phyloP scores from a whole-genome alignment of 345 rosid species.

The Murraya paniculata region DNA sequence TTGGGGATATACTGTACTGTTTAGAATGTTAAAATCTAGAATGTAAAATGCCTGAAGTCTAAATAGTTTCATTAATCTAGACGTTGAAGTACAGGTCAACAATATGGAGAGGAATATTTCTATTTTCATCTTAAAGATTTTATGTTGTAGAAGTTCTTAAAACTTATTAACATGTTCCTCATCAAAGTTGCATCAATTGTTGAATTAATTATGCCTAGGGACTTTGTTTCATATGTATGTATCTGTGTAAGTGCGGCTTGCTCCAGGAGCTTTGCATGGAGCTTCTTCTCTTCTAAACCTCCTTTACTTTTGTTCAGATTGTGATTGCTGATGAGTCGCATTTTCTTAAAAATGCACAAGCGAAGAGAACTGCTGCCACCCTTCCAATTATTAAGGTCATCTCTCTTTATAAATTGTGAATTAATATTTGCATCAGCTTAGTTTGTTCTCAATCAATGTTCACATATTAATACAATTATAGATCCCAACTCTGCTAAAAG shows the following conservation, averaged over 20 bases:
- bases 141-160: neutral
- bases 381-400: constrained; percentile 89
- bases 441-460: constrained; percentile 1
- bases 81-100: neutral
- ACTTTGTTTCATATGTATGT: neutral
- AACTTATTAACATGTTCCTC: neutral
- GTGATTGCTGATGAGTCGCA: constrained; percentile 98
- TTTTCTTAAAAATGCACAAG: constrained; percentile 91
- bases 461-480: neutral
- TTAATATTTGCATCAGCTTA: constrained; percentile 9
- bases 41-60: neutral
- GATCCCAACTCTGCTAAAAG: neutral
- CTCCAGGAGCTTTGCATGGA: neutral
- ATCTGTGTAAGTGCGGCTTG: neutral
- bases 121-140: neutral
- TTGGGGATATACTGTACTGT: neutral
- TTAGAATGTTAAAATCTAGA: neutral
- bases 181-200: neutral
- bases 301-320: constrained; percentile 48
- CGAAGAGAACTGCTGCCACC: constrained; percentile 80
- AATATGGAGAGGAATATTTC: neutral
- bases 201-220: neutral
- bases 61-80: neutral
- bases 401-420: constrained; percentile 13
- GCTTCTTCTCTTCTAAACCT: constrained; percentile 16